Conservation (phyloP, 2,329 filamentous ascomycete species). For the Fonsecaea pedrosoi region DNA sequence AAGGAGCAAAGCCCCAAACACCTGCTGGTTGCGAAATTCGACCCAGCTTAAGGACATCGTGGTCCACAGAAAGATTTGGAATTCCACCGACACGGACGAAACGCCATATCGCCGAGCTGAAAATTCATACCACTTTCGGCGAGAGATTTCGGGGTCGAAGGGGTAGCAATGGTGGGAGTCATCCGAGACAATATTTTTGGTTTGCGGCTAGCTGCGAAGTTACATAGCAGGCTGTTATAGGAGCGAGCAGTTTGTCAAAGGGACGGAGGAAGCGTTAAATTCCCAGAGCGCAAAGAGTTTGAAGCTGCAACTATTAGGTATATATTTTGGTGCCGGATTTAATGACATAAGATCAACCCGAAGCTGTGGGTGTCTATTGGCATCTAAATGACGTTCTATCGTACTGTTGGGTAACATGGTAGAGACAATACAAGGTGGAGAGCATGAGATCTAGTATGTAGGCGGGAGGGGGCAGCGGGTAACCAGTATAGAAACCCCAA, state of each 20-base stretch:
- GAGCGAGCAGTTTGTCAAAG: not conserved
- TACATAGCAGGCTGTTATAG: slow-evolving; percentile 6
- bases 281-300: slow-evolving; percentile 18
- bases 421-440: not conserved
- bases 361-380: not conserved
- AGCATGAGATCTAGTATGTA: not conserved
- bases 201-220: not conserved
- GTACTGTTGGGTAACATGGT: not conserved
- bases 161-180: not conserved
- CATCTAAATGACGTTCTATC: not conserved
- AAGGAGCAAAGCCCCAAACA: not conserved
- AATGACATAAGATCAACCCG: slow-evolving; percentile 24
- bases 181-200: not conserved
- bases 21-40: not conserved
- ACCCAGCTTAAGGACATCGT: not conserved
- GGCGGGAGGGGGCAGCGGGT: no score
- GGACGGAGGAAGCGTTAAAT: not conserved
- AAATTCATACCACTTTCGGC: not conserved
- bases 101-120: not conserved
- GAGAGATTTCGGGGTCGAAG: not conserved
- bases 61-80: not conserved
- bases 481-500: no score
- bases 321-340: slow-evolving; percentile 29
- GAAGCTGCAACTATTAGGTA: slow-evolving; percentile 22
- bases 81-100: not conserved